Evolutionary conservation across 1,284 basidiomycete species (phyloP).

Genomic region (Tilletiaria anomala): DNA sequence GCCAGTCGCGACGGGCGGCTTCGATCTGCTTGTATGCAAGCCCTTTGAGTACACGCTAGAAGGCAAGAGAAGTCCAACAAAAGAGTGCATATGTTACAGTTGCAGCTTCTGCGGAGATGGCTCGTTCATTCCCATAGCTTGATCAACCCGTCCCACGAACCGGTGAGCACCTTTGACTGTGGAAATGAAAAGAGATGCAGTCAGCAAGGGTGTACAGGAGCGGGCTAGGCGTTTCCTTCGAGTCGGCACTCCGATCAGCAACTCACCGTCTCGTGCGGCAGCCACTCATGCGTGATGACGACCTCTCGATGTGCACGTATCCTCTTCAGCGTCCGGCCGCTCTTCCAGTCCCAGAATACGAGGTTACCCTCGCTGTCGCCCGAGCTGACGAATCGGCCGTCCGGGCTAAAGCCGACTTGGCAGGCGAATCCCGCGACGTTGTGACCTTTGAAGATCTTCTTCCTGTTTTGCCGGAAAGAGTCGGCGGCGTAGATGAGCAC

Average conservation of each 20-base stretch:
- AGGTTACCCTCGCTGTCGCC: constrained; percentile 89
- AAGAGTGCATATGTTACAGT: too few relatives aligned
- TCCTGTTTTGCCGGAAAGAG: constrained; percentile 84
- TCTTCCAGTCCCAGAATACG: constrained; percentile 99
- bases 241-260: too few relatives aligned
- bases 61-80: too few relatives aligned
- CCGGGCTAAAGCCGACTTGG: constrained; percentile 88
- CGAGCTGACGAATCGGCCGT: constrained; percentile 91
- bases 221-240: not conserved
- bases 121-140: constrained; percentile 73
- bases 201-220: not conserved
- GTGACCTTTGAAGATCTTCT: constrained; percentile 95
- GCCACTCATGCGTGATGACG: constrained; percentile 90
- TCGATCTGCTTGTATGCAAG: too few relatives aligned
- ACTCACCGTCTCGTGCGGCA: constrained; percentile 84
- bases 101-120: too few relatives aligned
- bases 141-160: constrained; percentile 91
- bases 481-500: constrained; percentile 93
- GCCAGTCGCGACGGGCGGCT: too few relatives aligned
- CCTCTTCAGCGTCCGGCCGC: constrained; percentile 71
- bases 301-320: constrained; percentile 82
- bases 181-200: not conserved
- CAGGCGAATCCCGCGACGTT: constrained; percentile 92
- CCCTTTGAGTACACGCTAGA: too few relatives aligned
- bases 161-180: constrained; percentile 66